Evolutionary conservation across 1,284 basidiomycete genomes (phyloP), one percentile per base, ranked within the genome.

Genomic region (Trametes pubescens): DNA sequence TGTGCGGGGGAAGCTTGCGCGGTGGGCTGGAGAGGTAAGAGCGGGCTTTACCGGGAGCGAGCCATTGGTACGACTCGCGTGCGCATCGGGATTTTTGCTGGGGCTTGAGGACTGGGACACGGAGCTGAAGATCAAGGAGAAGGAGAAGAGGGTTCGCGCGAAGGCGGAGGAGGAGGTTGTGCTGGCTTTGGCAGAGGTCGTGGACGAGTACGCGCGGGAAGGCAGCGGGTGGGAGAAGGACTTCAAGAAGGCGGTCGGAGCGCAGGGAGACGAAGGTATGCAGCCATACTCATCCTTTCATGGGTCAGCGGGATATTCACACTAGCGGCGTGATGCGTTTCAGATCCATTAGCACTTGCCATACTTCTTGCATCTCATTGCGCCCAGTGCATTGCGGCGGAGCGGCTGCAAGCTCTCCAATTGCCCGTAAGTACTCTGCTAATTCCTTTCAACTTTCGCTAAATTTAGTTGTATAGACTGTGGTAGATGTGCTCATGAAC

Each of bases 181-280:
- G 18, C 78, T 93, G 35, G 84, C 88, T 4, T 78, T 91, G 37
- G 91, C 91, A 9, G 90, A 92, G 72, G 82, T 87, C 9, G 84
- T 91, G 74, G 90, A 92, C 67, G 73, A 81, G n/a, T 85, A 87
- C 66, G 76, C 75, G 22, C 72, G 74, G 57, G 71, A 70, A 51
- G 65, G 71, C 24, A 77, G 76, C 40, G 84, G 82, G 37, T 92
- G 91, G 91, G 86, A 87, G 71, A 82, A 78, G 52, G 89, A 92
- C 70, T 92, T 91, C 71, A 80, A 81, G 58, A 81, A 82, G 35
- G 48, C 55, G 4, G 47, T 62, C 22, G 76, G 77, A 18, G 77
- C 79, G 6, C 79, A 84, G 66, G 77, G 76, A 70, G 71, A 70
- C 24, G 65, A 71, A 65, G 69, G 75, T 75, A 40, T 34, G 66